A percentile compares a stretch with the other conserved stretches of the same genome.
Evolutionary conservation across 2,329 filamentous ascomycete species (phyloP).

Genomic region (Fusarium gaditjirri): DNA sequence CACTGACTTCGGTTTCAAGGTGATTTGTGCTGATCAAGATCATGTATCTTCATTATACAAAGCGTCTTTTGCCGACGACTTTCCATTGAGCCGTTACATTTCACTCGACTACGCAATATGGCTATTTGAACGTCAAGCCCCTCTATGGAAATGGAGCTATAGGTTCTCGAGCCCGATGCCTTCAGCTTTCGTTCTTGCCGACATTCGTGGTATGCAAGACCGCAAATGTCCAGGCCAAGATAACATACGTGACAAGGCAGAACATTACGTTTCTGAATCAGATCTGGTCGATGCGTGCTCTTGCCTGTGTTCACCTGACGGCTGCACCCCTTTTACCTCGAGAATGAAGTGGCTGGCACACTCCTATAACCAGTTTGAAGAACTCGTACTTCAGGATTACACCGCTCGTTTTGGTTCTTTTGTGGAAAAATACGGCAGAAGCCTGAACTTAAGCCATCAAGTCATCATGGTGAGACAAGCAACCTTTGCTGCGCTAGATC

Average conservation of each 20-base stretch:
- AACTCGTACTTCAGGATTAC: rapidly evolving
- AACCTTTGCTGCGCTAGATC: background rate
- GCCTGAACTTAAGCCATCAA: rapidly evolving
- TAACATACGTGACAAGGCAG: rapidly evolving
- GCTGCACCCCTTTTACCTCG: background rate
- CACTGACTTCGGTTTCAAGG: rapidly evolving
- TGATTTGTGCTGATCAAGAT: rapidly evolving
- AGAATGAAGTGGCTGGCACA: background rate
- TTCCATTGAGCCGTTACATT: background rate
- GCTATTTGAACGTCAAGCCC: background rate
- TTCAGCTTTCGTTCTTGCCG: rapidly evolving
- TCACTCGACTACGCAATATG: background rate
- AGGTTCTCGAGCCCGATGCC: background rate
- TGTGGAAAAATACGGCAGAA: rapidly evolving
- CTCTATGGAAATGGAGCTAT: background rate
- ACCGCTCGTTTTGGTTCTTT: rapidly evolving
- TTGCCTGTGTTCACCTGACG: background rate
- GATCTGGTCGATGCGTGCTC: rapidly evolving
- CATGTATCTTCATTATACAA: rapidly evolving
- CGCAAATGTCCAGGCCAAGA: rapidly evolving
- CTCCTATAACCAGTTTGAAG: rapidly evolving
- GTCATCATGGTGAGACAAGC: background rate
- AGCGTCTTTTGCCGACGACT: rapidly evolving
- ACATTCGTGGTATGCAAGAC: rapidly evolving
- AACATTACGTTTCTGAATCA: background rate